Conservation (phyloP, 148 eudicot species). For the Cornus kousa region DNA sequence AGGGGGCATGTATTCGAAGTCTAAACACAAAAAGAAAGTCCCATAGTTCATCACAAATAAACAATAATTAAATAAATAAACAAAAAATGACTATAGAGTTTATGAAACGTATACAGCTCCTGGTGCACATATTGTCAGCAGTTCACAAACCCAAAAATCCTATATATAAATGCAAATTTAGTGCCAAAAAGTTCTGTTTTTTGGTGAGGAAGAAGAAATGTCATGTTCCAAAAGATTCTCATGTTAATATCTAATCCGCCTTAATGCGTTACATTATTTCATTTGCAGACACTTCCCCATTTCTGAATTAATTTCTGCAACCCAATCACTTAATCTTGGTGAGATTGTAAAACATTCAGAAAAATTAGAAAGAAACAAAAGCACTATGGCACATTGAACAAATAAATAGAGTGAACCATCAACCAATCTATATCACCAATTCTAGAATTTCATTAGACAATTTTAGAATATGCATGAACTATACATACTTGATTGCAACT, state of each 20-base stretch:
- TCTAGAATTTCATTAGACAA: too few species aligned
- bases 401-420: not conserved
- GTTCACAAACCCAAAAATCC: not conserved
- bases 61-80: not conserved
- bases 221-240: not conserved
- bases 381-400: not conserved
- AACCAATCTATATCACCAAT: not conserved
- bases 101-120: not conserved
- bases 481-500: too few species aligned
- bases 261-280: slow-evolving; percentile 2
- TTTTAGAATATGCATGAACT: too few species aligned
- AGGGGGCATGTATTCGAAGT: not conserved
- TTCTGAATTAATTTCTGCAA: not conserved
- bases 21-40: not conserved
- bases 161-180: not conserved
- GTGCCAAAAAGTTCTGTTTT: not conserved
- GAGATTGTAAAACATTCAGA: not conserved
- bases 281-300: not conserved
- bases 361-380: not conserved
- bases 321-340: not conserved
- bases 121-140: not conserved
- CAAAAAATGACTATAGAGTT: not conserved
- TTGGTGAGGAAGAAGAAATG: slow-evolving; percentile 3
- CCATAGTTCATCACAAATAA: not conserved
- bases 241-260: not conserved